Base-by-base conservation (phyloP, 495 filamentous ascomycete species). In the Margaritispora aquatica region DNA sequence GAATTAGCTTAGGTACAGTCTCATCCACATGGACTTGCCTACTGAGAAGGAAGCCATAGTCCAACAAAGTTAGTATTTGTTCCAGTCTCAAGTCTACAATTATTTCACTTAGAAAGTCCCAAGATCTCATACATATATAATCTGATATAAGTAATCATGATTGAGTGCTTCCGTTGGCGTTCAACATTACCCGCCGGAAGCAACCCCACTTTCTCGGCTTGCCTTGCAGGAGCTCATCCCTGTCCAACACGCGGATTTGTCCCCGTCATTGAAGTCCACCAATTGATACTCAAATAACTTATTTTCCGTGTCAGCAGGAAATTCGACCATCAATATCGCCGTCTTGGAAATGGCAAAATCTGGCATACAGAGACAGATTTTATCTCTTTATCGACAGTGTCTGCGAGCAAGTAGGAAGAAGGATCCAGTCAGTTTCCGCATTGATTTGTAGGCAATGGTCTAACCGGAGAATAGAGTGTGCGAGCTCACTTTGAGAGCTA, bases 301-400 rank as follows among this genome's bases (percentile, higher is more conserved):
- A 44, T 44, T 44, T 44, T 44, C 38, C 38, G 38, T 44, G 38
- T 44, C 38, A 9, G 8, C 7, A 8, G 38, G 38, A 44, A 44
- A 44, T 44, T 44, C 15, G 38, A 44, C 4, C 38, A n/a, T 44
- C 38, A 44, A 44, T 44, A 44, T 44, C 38, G 38, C 38, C 38
- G 38, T 7, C 38, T 44, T 44, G 38, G 38, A 47, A 26, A 64
- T 67, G 63, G 61, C 52, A 67, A 78, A 89, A 20, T 95, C 93
- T 9, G 95, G 95, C 34, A 78, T 97, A n/a, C 95, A 98, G 67
- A 86, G 84, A 68, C 88, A 95, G 56, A 92, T 98, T 8, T 71
- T 97, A 41, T 77, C 83, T 34, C 83, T 98, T 10, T 98, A 97
- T 66, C 85, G 92, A 49, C 81, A 84, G 65, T 97, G 92, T 64